Evolutionary conservation across 1,284 basidiomycete genomes (phyloP).

Genomic region (Papiliotrema nemorosa): DNA sequence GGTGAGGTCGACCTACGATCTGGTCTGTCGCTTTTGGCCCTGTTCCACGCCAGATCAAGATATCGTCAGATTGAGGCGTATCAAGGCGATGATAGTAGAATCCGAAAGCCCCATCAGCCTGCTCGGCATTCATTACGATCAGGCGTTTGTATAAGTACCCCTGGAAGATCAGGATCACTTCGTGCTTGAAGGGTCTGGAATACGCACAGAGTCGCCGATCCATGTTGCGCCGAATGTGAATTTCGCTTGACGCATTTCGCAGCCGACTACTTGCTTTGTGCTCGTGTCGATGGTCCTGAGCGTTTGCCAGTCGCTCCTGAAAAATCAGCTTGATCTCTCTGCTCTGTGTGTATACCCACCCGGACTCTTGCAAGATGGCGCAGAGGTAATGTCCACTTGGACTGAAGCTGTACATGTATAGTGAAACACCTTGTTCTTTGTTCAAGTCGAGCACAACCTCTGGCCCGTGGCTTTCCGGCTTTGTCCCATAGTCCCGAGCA

Average conservation of each 20-base stretch:
- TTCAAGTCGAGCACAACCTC: conserved; percentile 19
- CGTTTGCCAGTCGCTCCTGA: conserved; percentile 19
- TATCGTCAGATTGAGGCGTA: conserved; percentile 12
- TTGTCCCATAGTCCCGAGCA: conserved; percentile 14
- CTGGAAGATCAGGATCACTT: neutral
- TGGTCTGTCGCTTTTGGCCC: conserved; percentile 1
- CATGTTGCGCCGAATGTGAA: conserved; percentile 20
- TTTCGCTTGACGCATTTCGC: conserved; percentile 14
- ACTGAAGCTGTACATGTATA: conserved; percentile 16
- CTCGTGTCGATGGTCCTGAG: conserved; percentile 14
- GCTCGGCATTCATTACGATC: conserved; percentile 2
- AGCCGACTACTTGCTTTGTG: conserved; percentile 11
- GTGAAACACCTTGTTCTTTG: conserved; percentile 10
- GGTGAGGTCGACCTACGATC: conserved; percentile 1
- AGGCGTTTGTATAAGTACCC: conserved; percentile 16
- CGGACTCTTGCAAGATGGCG: conserved; percentile 15
- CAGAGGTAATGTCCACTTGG: conserved; percentile 12
- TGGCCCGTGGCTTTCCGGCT: conserved; percentile 4
- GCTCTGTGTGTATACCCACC: conserved; percentile 3
- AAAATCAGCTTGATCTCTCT: neutral
- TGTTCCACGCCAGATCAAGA: conserved; percentile 10
- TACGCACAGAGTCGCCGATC: conserved; percentile 13
- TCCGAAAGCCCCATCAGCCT: conserved; percentile 12
- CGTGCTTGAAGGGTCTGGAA: neutral
- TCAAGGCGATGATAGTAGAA: conserved; percentile 17